Conservation (phyloP, 73 alveolate species). For the Symbiodinium natans region DNA sequence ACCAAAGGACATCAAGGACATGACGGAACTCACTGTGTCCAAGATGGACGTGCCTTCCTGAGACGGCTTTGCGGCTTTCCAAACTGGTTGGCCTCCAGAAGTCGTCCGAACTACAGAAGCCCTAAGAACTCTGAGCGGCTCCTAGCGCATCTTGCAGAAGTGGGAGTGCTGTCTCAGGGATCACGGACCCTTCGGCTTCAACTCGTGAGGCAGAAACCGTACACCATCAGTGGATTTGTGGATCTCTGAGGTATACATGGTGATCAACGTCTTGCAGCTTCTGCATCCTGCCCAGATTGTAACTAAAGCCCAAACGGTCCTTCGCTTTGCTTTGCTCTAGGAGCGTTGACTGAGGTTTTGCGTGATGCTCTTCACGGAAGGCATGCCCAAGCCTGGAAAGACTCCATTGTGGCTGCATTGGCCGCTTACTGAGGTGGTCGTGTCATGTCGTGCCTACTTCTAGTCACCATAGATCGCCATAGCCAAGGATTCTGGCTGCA, state of each 20-base stretch:
- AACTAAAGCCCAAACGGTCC: no score
- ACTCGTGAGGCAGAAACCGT: no score
- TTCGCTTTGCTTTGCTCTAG: no score
- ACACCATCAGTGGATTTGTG: no score
- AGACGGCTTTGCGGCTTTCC: background rate
- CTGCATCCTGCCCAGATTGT: no score
- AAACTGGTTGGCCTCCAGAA: no score
- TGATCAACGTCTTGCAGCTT: constrained; percentile 75
- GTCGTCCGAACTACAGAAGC: no score
- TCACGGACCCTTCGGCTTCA: no score
- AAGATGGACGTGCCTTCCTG: constrained; percentile 58
- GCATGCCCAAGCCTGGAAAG: constrained; percentile 77
- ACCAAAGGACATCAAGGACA: constrained; percentile 84
- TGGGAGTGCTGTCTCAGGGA: no score
- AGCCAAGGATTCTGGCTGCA: constrained; percentile 64
- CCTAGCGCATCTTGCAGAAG: no score
- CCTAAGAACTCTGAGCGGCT: no score
- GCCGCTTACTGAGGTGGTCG: constrained; percentile 1
- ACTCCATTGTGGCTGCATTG: constrained; percentile 89
- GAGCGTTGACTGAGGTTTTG: constrained; percentile 40
- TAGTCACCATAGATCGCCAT: background rate
- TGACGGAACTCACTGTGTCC: constrained; percentile 89
- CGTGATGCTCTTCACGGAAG: constrained; percentile 71
- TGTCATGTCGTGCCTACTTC: background rate
- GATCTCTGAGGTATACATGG: constrained; percentile 66